phyloP scores from a whole-genome alignment of 495 filamentous ascomycete species.

The Lichenothelia convexa region DNA sequence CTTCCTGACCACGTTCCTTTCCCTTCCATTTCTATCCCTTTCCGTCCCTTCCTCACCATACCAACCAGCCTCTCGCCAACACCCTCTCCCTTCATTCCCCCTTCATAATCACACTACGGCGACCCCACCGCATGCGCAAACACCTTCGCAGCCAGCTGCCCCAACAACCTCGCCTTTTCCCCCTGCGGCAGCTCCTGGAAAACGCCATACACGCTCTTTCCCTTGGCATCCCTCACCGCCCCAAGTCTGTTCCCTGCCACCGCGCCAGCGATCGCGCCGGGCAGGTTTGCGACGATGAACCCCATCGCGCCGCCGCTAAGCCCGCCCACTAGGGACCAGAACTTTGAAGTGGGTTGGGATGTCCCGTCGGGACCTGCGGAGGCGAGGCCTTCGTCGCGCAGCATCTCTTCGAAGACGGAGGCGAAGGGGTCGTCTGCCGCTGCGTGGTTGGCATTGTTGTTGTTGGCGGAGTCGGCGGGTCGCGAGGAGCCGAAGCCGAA shows the following conservation, averaged over 20 bases:
- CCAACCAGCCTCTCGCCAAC: no score
- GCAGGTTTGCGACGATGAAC: conserved; percentile 85
- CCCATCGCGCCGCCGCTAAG: conserved; percentile 79
- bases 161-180: conserved; percentile 53
- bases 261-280: conserved; percentile 73
- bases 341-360: conserved; percentile 43
- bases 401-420: conserved; percentile 91
- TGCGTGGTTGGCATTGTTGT: conserved; percentile 31
- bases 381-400: conserved; percentile 78
- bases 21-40: no score
- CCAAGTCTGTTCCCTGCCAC: conserved; percentile 85
- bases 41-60: no score
- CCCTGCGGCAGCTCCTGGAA: conserved; percentile 65
- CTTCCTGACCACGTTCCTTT: no score
- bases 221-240: conserved; percentile 69
- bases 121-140: conserved; percentile 25
- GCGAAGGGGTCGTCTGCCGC: conserved; percentile 83
- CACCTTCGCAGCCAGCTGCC: conserved; percentile 23
- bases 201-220: conserved; percentile 89
- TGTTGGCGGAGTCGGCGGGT: conserved; percentile 21
- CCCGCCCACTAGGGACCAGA: conserved; percentile 77
- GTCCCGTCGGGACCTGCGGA: conserved; percentile 36
- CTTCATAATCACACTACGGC: no score
- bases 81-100: no score
- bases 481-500: conserved; percentile 40